Conservation (phyloP, 148 eudicot genomes). For the Amaranthus palmeri region DNA sequence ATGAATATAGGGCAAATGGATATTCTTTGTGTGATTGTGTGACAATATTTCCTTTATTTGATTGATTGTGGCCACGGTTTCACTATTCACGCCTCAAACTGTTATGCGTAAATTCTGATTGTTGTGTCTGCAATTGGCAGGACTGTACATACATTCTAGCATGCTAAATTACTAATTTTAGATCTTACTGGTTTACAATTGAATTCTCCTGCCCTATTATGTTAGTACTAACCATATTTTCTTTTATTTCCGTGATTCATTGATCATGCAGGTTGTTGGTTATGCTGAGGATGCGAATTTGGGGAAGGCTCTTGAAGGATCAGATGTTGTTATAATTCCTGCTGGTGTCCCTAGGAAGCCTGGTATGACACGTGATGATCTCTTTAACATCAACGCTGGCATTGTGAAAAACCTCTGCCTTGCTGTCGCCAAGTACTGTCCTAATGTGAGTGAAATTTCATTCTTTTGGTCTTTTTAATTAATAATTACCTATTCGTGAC, state of each 20-base stretch:
- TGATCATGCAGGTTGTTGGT: constrained; percentile 46
- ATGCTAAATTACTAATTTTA: too few relatives aligned
- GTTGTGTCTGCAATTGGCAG: too few relatives aligned
- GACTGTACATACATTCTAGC: too few relatives aligned
- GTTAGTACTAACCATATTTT: too few relatives aligned
- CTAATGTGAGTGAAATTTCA: constrained; percentile 48
- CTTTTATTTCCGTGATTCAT: neutral
- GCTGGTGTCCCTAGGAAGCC: constrained; percentile 99
- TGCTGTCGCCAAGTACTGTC: constrained; percentile 84
- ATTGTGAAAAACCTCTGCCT: constrained; percentile 75
- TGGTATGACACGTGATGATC: constrained; percentile 98
- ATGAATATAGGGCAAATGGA: too few relatives aligned
- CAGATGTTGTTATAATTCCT: constrained; percentile 84
- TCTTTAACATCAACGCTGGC: constrained; percentile 96
- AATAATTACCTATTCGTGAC: neutral
- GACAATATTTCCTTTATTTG: too few relatives aligned
- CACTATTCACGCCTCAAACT: too few relatives aligned
- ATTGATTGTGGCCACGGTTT: too few relatives aligned
- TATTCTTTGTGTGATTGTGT: too few relatives aligned
- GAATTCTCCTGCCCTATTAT: too few relatives aligned
- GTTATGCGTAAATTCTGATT: too few relatives aligned
- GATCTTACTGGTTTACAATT: too few relatives aligned
- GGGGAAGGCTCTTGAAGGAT: constrained; percentile 72
- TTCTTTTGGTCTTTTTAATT: neutral
- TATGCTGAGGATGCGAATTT: constrained; percentile 55